A percentile compares a stretch with the other conserved stretches of the same genome.
phyloP scores from a whole-genome alignment of 2,329 filamentous ascomycete species.

The Fusarium equiseti region DNA sequence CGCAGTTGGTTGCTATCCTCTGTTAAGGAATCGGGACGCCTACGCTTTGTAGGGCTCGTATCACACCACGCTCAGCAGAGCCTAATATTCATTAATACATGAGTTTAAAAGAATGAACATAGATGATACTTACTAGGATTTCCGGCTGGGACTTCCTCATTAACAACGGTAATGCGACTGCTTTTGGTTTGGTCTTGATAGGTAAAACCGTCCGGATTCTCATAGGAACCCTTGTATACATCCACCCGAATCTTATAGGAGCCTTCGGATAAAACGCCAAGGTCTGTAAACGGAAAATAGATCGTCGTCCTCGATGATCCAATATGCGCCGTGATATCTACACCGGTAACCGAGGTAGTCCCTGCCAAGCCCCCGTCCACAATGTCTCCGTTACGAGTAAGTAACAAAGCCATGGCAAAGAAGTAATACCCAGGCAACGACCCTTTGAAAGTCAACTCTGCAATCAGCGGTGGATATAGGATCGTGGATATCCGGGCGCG shows the following conservation, averaged over 20 bases:
- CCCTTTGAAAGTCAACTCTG: slow-evolving; percentile 22
- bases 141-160: slow-evolving; percentile 6
- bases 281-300: slow-evolving; percentile 46
- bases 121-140: slow-evolving; percentile 14
- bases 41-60: slow-evolving; percentile 11
- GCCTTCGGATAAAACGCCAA: slow-evolving; percentile 42
- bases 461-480: slow-evolving; percentile 45
- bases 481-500: slow-evolving; percentile 23
- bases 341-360: slow-evolving; percentile 34
- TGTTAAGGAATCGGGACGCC: slow-evolving; percentile 7
- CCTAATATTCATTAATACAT: not conserved
- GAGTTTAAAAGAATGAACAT: accelerated
- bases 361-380: slow-evolving; percentile 40
- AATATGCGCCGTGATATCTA: slow-evolving; percentile 12
- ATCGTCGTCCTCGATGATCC: slow-evolving; percentile 22
- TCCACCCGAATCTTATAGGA: slow-evolving; percentile 48
- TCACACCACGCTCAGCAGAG: slow-evolving; percentile 9
- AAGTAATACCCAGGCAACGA: slow-evolving; percentile 29
- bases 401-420: slow-evolving; percentile 47
- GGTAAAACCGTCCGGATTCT: slow-evolving; percentile 16
- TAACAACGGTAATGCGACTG: slow-evolving; percentile 27
- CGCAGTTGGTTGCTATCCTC: not conserved
- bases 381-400: slow-evolving; percentile 33
- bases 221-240: slow-evolving; percentile 41
- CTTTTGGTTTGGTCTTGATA: slow-evolving; percentile 37